Conservation (phyloP, 2,329 filamentous ascomycete species). For the Colletotrichum higginsianum region DNA sequence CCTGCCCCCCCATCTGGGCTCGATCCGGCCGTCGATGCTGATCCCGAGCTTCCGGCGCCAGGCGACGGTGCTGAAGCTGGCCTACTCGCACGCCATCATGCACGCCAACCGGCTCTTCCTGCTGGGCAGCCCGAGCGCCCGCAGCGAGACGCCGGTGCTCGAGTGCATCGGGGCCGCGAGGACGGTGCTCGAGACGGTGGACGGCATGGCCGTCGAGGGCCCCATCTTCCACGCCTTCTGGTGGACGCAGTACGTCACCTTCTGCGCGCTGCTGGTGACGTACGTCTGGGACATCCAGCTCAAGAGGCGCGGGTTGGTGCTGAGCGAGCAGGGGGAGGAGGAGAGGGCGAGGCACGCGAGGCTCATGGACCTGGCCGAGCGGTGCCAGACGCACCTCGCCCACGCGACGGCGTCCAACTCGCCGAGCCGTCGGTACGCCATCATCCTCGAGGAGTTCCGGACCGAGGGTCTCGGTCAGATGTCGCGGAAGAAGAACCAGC, state of each 20-base stretch:
- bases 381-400: conserved; percentile 57
- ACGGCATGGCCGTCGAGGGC: conserved; percentile 55
- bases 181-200: conserved; percentile 60
- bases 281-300: conserved; percentile 64
- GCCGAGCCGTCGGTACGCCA: conserved; percentile 44
- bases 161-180: conserved; percentile 65
- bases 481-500: conserved; percentile 9
- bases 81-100: conserved; percentile 69
- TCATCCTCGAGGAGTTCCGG: conserved; percentile 45
- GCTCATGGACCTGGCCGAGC: conserved; percentile 56
- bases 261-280: conserved; percentile 67
- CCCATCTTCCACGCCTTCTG: conserved; percentile 59
- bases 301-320: conserved; percentile 39
- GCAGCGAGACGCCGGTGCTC: conserved; percentile 49
- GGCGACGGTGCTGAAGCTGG: conserved; percentile 67
- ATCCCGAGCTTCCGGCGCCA: conserved; percentile 64
- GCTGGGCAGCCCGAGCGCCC: conserved; percentile 49
- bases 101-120: conserved; percentile 70
- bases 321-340: background rate
- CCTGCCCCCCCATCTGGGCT: conserved; percentile 60
- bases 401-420: conserved; percentile 46
- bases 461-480: conserved; percentile 42
- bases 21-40: conserved; percentile 60
- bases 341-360: conserved; percentile 37
- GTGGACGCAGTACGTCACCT: conserved; percentile 69